Evolutionary conservation across 352 stramenopile genomes (phyloP), one percentile per base, ranked within the genome.

Genomic region (Halophytophthora batemanensis): DNA sequence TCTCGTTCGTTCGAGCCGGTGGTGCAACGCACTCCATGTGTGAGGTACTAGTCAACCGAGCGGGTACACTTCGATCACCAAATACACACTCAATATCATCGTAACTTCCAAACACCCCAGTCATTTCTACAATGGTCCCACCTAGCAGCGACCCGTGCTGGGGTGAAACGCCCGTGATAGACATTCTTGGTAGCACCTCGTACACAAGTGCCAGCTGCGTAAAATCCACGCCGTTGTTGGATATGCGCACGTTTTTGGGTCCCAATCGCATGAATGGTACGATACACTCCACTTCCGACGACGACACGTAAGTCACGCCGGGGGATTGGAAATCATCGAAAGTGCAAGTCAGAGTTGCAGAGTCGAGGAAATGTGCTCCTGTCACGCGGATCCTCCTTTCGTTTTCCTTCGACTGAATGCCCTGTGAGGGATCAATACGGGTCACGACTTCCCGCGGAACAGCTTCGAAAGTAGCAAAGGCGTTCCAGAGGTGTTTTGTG

Each of bases 151-250:
- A 64, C 10, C 74, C 71, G 7, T 38, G 37, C 6, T 37, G 45
- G 6, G 74, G 71, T n/a, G 34, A 56, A 36, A 82, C 53, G 17
- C 50, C 28, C 22, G 59, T 51, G 29, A 82, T 66, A 11, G 58
- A 61, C 60, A 85, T 70, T 50, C 54, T 53, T 8, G 69, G 44
- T 15, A 82, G 35, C 6, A 73, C 44, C 22, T 72, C 46, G 31
- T 74, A 81, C 12, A 25, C 4, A 15, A 41, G 40, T 8, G 40
- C 46, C 7, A 57, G 59, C 34, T 44, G 25, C 0, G 62, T 51
- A 43, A 77, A 88, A 25, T 90, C 74, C 2, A 68, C 21, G 4
- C 79, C 77, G 31, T 90, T 88, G 49, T 86, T 87, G 0, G 79
- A 66, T 18, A 88, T 45, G 19, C 53, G 62, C 10, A 90, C 55